phyloP scores from a whole-genome alignment of 2,329 filamentous ascomycete genomes.

The Alternaria hordeiaustralica region DNA sequence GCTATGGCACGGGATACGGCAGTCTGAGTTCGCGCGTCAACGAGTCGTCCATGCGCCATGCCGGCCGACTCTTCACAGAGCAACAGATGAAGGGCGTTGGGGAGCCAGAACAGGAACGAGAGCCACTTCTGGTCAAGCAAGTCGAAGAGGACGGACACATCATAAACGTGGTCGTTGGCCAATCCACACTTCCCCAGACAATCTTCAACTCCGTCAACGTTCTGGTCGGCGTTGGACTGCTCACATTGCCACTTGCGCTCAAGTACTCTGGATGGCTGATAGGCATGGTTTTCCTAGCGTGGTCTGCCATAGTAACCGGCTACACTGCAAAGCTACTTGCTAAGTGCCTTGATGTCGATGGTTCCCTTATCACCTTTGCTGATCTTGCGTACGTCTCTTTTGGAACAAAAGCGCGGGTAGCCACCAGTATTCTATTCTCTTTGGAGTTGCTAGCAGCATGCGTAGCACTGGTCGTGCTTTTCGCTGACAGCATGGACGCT shows the following conservation, averaged over 20 bases:
- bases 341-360: slow-evolving; percentile 87
- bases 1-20: slow-evolving; percentile 70
- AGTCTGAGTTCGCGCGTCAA: slow-evolving; percentile 64
- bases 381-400: slow-evolving; percentile 93
- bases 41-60: slow-evolving; percentile 63
- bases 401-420: slow-evolving; percentile 78
- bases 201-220: slow-evolving; percentile 97
- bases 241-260: slow-evolving; percentile 87
- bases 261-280: slow-evolving; percentile 89
- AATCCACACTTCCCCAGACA: slow-evolving; percentile 94
- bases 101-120: slow-evolving; percentile 57
- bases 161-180: slow-evolving; percentile 83
- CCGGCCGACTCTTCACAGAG: slow-evolving; percentile 58
- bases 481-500: slow-evolving; percentile 86
- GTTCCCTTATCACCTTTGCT: slow-evolving; percentile 88
- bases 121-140: slow-evolving; percentile 85
- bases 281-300: slow-evolving; percentile 75
- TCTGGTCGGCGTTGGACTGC: slow-evolving; percentile 84
- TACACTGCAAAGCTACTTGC: slow-evolving; percentile 88
- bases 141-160: slow-evolving; percentile 84
- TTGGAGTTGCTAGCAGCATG: slow-evolving; percentile 87
- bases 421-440: slow-evolving; percentile 85
- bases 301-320: slow-evolving; percentile 76
- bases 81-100: slow-evolving; percentile 53
- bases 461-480: slow-evolving; percentile 89